A percentile compares a stretch with the other conserved stretches of the same genome.
phyloP scores from a whole-genome alignment of 805 yeast species.

The Ogataea pilisensis region DNA sequence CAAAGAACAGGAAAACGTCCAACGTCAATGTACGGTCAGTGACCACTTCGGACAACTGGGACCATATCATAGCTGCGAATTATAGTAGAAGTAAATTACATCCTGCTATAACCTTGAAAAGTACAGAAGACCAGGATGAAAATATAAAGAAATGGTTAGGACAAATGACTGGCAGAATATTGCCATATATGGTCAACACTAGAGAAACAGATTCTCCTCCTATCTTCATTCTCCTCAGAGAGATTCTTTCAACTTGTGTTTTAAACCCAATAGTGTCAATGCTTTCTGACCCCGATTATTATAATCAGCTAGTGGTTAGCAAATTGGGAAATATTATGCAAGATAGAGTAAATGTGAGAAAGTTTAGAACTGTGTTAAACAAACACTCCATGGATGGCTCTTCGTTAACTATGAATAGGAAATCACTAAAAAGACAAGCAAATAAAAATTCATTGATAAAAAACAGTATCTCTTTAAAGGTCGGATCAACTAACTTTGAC shows the following conservation, averaged over 20 bases:
- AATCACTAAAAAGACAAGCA: constrained; percentile 1
- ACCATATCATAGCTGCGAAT: constrained; percentile 38
- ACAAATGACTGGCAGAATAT: constrained; percentile 34
- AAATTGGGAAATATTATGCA: constrained; percentile 60
- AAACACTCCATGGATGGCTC: constrained; percentile 44
- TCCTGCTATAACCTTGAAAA: constrained; percentile 43
- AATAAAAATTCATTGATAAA: constrained; percentile 25
- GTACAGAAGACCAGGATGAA: constrained; percentile 28
- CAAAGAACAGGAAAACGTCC: constrained; percentile 23
- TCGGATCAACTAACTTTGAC: constrained; percentile 39
- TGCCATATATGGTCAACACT: constrained; percentile 48
- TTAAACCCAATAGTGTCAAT: constrained; percentile 47
- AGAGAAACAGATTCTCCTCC: constrained; percentile 45
- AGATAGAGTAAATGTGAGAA: constrained; percentile 70
- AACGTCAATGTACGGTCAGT: constrained; percentile 11
- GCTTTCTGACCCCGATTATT: constrained; percentile 69
- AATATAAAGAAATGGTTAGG: constrained; percentile 51
- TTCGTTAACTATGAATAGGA: neutral
- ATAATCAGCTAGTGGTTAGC: constrained; percentile 61
- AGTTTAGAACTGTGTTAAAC: constrained; percentile 64
- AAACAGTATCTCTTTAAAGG: constrained; percentile 34
- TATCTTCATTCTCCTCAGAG: constrained; percentile 50
- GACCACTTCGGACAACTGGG: constrained; percentile 32
- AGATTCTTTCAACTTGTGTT: constrained; percentile 57
- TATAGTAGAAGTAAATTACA: constrained; percentile 56